Conservation (phyloP, 2,329 filamentous ascomycete species). For the Aspergillus carbonarius region DNA sequence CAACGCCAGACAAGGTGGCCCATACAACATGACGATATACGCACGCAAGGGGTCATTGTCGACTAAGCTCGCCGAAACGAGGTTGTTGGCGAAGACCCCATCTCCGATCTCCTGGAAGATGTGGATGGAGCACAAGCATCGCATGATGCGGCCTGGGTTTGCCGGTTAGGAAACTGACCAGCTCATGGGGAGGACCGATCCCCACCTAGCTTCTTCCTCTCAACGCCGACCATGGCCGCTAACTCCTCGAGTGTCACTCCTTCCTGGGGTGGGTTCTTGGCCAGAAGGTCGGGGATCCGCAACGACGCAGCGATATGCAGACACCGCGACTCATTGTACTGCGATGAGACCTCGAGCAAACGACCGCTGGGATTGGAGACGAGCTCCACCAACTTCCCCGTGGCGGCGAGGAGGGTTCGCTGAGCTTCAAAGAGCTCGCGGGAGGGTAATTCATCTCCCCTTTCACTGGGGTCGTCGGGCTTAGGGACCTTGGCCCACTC, state of each 20-base stretch:
- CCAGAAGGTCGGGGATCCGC: constrained; percentile 3
- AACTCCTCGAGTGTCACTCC: not conserved
- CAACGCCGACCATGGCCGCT: not conserved
- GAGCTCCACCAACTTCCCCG: constrained; percentile 2
- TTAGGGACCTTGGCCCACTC: too few relatives aligned
- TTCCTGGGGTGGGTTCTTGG: not conserved
- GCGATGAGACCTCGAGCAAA: constrained; percentile 2
- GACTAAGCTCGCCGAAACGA: not conserved
- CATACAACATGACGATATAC: constrained; percentile 5
- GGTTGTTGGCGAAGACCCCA: constrained; percentile 7
- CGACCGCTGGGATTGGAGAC: constrained; percentile 2
- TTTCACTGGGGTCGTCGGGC: too few relatives aligned
- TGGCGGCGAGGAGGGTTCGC: not conserved
- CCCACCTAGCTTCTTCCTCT: constrained; percentile 4
- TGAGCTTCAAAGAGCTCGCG: constrained; percentile 2
- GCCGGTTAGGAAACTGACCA: too few relatives aligned
- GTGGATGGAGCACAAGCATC: constrained; percentile 8
- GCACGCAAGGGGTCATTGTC: constrained; percentile 9
- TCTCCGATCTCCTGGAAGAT: not conserved
- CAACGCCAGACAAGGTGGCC: not conserved
- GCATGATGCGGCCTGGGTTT: not conserved
- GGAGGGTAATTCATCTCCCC: too few relatives aligned
- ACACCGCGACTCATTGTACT: constrained; percentile 5
- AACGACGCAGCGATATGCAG: constrained; percentile 4
- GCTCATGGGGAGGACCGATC: not conserved